A percentile compares a stretch with the other conserved stretches of the same genome.
Evolutionary conservation across 2,329 filamentous ascomycete species (phyloP).

Genomic region (Boeremia exigua): DNA sequence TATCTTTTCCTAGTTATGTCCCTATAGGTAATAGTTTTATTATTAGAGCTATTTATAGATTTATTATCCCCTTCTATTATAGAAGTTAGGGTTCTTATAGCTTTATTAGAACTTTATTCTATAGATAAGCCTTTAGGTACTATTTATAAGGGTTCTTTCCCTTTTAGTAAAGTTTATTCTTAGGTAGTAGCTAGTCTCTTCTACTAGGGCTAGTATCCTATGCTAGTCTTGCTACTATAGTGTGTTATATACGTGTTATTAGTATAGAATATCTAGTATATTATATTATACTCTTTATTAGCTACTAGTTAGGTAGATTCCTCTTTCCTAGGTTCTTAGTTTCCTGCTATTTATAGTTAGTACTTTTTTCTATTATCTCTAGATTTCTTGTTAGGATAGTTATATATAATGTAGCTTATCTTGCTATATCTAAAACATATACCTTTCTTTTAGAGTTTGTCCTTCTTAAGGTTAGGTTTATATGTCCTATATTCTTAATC

Average conservation of each 20-base stretch:
- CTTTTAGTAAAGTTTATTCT: not conserved
- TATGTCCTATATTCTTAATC: not conserved
- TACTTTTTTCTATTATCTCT: too few relatives aligned
- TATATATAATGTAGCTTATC: not conserved
- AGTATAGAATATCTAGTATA: too few relatives aligned
- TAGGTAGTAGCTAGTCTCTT: not conserved
- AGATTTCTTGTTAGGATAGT: not conserved
- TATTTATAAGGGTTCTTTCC: not conserved
- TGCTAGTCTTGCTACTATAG: not conserved
- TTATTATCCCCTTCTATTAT: not conserved
- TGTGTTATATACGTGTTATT: too few relatives aligned
- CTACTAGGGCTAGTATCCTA: not conserved
- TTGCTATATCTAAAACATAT: not conserved
- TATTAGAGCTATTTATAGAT: not conserved
- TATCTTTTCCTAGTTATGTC: not conserved
- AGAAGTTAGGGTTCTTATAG: not conserved
- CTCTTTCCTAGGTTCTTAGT: too few relatives aligned
- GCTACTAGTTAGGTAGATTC: too few relatives aligned
- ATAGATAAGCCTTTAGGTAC: not conserved
- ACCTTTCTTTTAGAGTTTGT: too few relatives aligned
- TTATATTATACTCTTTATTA: not conserved
- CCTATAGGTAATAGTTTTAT: not conserved
- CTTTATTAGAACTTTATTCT: not conserved
- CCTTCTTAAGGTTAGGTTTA: not conserved
- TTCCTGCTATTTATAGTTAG: too few relatives aligned